These are phyloP conservation scores for Pichia occidentalis DNA, from an alignment of 805 yeast species.

Conservation along the genomic window DNA sequence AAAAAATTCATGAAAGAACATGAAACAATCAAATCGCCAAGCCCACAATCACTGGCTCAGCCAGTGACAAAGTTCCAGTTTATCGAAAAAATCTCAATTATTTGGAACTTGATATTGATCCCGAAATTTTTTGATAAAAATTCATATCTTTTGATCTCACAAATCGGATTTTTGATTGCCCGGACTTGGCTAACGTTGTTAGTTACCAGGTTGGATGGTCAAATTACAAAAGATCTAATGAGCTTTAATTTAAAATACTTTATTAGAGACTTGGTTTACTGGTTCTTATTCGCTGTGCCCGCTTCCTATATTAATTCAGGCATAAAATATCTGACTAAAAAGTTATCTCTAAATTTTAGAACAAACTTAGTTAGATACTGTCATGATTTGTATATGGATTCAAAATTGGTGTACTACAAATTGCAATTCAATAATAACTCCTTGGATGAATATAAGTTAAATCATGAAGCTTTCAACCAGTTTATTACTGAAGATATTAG, in stretches of 20 bases:
- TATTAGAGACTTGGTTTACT: conserved; percentile 67
- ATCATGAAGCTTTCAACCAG: conserved; percentile 68
- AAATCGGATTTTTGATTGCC: conserved; percentile 65
- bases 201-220: conserved; percentile 88
- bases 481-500: conserved; percentile 81
- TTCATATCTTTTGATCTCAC: conserved; percentile 57
- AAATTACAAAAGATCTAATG: conserved; percentile 81
- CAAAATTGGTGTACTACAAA: conserved; percentile 77
- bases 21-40: conserved; percentile 12
- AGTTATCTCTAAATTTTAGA: conserved; percentile 77
- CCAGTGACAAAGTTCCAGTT: conserved; percentile 46
- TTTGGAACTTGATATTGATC: conserved; percentile 69
- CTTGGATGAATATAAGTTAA: conserved; percentile 27
- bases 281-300: conserved; percentile 89
- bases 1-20: conserved; percentile 37
- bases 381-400: conserved; percentile 83
- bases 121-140: conserved; percentile 68
- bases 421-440: conserved; percentile 50
- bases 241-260: conserved; percentile 74
- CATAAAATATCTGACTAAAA: conserved; percentile 70
- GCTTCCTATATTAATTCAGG: conserved; percentile 90
- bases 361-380: conserved; percentile 77
- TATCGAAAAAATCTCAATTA: conserved; percentile 62
- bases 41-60: neutral
- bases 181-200: conserved; percentile 83